phyloP scores from a whole-genome alignment of 2,329 filamentous ascomycete genomes.

The Metarhizium album region DNA sequence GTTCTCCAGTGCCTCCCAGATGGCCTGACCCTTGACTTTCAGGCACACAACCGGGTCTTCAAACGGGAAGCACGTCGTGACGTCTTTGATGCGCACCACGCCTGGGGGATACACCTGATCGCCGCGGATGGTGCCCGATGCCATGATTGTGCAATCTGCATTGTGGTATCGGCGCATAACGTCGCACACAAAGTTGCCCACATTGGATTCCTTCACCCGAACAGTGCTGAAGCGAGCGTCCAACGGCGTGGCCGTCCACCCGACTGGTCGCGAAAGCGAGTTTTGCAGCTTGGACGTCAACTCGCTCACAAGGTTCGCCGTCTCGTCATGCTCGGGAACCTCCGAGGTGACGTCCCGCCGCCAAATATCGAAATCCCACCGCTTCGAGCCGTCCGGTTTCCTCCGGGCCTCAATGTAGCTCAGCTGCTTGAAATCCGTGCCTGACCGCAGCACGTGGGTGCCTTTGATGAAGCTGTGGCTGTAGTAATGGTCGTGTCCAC shows the following conservation, averaged over 20 bases:
- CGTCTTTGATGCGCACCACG: constrained; percentile 64
- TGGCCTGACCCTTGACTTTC: constrained; percentile 56
- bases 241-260: constrained; percentile 71
- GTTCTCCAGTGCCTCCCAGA: constrained; percentile 77
- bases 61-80: constrained; percentile 86
- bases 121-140: constrained; percentile 73
- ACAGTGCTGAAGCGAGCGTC: constrained; percentile 83
- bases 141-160: constrained; percentile 77
- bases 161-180: constrained; percentile 77
- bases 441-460: constrained; percentile 75
- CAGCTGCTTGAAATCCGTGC: constrained; percentile 85
- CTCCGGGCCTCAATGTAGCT: constrained; percentile 75
- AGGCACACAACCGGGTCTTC: constrained; percentile 81
- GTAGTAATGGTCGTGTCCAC: constrained; percentile 88
- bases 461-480: constrained; percentile 66
- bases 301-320: constrained; percentile 51
- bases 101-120: constrained; percentile 84
- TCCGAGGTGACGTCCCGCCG: constrained; percentile 62
- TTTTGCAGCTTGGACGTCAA: constrained; percentile 64
- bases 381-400: constrained; percentile 29
- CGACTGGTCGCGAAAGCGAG: constrained; percentile 72
- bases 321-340: constrained; percentile 52
- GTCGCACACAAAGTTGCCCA: constrained; percentile 86
- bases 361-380: constrained; percentile 71
- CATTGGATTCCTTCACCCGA: constrained; percentile 64